phyloP scores from a whole-genome alignment of 108 stramenopile genomes.

The Conticribra guillardii region DNA sequence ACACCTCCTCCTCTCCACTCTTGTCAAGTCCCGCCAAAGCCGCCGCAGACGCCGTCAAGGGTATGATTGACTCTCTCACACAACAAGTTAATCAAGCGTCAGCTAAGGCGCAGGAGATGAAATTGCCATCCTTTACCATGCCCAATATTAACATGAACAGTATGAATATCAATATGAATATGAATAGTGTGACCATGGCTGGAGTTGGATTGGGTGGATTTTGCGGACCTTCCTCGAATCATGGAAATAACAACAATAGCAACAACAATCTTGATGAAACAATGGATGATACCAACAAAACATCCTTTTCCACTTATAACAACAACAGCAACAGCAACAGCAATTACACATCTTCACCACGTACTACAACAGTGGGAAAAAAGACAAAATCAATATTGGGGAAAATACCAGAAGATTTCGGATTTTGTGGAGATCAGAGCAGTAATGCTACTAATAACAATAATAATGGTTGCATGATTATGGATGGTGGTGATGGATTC shows the following conservation, averaged over 20 bases:
- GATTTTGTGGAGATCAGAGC: background rate
- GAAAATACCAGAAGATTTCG: background rate
- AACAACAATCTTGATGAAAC: background rate
- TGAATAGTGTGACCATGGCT: constrained; percentile 14
- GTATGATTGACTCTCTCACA: constrained; percentile 8
- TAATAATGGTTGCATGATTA: background rate
- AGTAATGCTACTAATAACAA: too few relatives aligned
- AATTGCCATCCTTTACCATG: too few relatives aligned
- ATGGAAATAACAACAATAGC: background rate
- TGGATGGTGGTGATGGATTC: background rate
- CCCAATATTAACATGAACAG: background rate
- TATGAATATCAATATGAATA: too few relatives aligned
- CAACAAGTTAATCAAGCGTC: background rate
- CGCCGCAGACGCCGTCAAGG: constrained; percentile 17
- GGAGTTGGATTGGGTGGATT: background rate
- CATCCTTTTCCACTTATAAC: too few relatives aligned
- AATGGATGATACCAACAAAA: too few relatives aligned
- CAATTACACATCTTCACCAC: too few relatives aligned
- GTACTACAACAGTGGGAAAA: too few relatives aligned
- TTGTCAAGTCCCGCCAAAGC: constrained; percentile 23
- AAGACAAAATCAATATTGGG: too few relatives aligned
- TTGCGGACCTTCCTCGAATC: constrained; percentile 3
- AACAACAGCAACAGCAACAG: background rate
- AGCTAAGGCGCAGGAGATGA: background rate
- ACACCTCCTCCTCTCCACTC: background rate